Evolutionary conservation across 352 stramenopile species (phyloP).

Genomic region (Hyaloperonospora brassicae): DNA sequence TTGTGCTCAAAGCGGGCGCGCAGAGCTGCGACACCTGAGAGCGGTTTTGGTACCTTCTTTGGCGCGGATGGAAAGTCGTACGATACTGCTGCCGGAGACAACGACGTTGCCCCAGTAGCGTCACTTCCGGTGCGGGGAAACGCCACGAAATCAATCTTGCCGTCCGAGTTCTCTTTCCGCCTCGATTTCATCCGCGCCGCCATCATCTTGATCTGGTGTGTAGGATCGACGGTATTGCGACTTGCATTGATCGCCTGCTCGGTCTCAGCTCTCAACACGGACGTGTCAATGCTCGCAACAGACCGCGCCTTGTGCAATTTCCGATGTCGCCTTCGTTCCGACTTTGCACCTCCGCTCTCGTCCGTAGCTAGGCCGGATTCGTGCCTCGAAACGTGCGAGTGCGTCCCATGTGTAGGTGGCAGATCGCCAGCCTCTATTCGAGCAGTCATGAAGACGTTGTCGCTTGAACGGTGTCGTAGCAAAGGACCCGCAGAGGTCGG

Average conservation of each 20-base stretch:
- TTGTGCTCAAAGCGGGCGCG: constrained; percentile 69
- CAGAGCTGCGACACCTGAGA: constrained; percentile 58
- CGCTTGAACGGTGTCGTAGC: constrained; percentile 27
- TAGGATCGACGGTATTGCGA: constrained; percentile 10
- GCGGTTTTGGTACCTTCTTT: constrained; percentile 16
- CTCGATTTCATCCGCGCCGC: constrained; percentile 72
- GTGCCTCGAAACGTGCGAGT: constrained; percentile 8
- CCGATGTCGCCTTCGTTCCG: constrained; percentile 22
- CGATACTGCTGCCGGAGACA: constrained; percentile 2
- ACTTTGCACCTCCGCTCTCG: constrained; percentile 18
- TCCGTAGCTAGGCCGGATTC: constrained; percentile 13
- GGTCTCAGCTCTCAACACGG: constrained; percentile 17
- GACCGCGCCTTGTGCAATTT: constrained; percentile 47
- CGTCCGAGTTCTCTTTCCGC: constrained; percentile 25
- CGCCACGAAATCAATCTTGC: constrained; percentile 21
- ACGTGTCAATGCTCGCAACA: constrained; percentile 57
- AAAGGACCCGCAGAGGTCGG: constrained; percentile 19
- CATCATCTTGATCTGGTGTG: constrained; percentile 64
- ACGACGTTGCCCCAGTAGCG: constrained; percentile 13
- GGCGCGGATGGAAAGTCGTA: constrained; percentile 7
- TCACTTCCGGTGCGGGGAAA: constrained; percentile 23
- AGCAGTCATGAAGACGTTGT: constrained; percentile 27
- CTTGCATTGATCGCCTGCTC: constrained; percentile 16
- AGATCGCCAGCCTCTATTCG: constrained; percentile 15
- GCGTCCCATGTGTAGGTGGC: constrained; percentile 16